phyloP scores from a whole-genome alignment of 164 flowering plant genomes.

The Nymphaea thermarum region DNA sequence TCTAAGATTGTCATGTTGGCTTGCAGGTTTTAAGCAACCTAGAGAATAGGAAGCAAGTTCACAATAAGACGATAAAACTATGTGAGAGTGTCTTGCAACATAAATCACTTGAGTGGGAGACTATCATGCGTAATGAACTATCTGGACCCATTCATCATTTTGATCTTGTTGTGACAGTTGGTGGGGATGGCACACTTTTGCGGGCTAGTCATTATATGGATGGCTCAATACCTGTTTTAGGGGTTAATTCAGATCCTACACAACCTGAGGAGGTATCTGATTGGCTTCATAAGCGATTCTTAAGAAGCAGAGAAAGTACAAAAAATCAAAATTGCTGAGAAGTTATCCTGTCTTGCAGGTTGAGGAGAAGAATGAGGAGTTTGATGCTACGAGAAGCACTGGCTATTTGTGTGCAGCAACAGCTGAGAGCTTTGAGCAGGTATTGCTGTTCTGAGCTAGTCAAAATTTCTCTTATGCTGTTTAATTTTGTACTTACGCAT shows the following conservation, averaged over 20 bases:
- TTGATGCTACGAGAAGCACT: constrained; percentile 94
- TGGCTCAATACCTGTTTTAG: constrained; percentile 71
- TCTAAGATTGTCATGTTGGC: constrained; percentile 1
- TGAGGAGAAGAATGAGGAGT: constrained; percentile 41
- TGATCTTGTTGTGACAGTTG: constrained; percentile 75
- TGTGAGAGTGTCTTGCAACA: constrained; percentile 57
- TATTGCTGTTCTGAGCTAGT: constrained; percentile 6
- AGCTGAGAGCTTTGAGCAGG: constrained; percentile 65
- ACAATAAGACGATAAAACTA: constrained; percentile 52
- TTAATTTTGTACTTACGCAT: neutral
- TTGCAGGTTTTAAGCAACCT: constrained; percentile 44
- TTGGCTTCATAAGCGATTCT: neutral
- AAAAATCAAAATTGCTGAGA: neutral
- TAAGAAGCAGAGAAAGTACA: neutral
- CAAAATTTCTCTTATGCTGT: neutral
- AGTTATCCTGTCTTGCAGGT: constrained; percentile 29
- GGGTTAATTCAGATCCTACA: constrained; percentile 96
- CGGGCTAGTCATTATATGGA: constrained; percentile 88
- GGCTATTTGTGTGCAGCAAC: constrained; percentile 91
- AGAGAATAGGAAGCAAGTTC: constrained; percentile 52
- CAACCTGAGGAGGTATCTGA: constrained; percentile 54
- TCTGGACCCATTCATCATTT: constrained; percentile 49
- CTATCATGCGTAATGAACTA: constrained; percentile 36
- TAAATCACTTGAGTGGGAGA: constrained; percentile 55
- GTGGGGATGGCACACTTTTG: constrained; percentile 96